Base-by-base conservation (phyloP, 1,284 basidiomycete species). In the Rhodotorula sp. region DNA sequence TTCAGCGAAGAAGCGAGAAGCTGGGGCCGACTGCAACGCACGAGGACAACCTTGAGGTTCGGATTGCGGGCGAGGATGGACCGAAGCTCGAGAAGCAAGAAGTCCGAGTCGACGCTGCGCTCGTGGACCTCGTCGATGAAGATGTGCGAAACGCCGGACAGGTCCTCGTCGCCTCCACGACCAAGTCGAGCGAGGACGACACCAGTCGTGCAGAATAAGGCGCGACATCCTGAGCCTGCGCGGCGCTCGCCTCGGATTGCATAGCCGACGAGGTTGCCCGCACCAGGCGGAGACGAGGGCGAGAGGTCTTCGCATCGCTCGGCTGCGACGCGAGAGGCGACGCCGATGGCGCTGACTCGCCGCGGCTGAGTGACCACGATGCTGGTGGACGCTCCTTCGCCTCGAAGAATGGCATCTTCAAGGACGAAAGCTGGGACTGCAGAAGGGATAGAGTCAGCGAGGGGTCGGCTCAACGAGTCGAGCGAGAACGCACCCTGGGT, bases 131-230 rank as follows among this genome's bases (percentile, higher is more conserved):
- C 94, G 77, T 97, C 94, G 20, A 97, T 91, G 56, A 97, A 83
- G 44, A 97, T 84, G 81, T 96, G 94, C 10, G 89, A 89, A 59
- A 94, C 85, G 58, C 86, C 85, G 34, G 84, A 79, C 24, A 97
- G 81, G 64, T 85, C 85, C 51, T 91, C 87, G 58, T 92, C 92
- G 18, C 84, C 83, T 22, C 83, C 83, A n/a, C 87, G 80, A 0
- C 83, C 86, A 11, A 97, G 81, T 20, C 92, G 85, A 64, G 92
- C 84, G 46, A 97, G 84, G 2, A 94, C 86, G 50, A 97, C 89
- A 82, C 94, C 94, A 6, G 92, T 97, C 0, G 94, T 97, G 77
- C 92, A 93, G 78, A 96, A 97, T 24, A 95, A 81, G 11, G 96
- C 80, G 73, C 90, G 88, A 2, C 91, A 93, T 47, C 84, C 84